Conservation (phyloP, 345 rosid genomes). For the Eucalyptus cloeziana region DNA sequence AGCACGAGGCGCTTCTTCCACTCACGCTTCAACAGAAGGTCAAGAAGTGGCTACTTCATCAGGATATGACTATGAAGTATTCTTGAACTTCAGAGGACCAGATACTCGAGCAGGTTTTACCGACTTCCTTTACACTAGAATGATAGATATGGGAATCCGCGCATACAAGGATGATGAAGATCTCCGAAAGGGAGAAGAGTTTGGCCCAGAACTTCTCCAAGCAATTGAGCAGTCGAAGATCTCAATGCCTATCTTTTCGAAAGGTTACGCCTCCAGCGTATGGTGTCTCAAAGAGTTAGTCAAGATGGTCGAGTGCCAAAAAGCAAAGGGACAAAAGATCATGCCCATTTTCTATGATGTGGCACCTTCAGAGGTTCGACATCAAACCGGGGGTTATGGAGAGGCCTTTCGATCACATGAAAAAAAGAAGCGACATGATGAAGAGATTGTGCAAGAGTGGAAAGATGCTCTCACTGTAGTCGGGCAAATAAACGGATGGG, state of each 20-base stretch:
- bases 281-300: too few relatives aligned
- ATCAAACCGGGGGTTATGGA: fast-evolving
- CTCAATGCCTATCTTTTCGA: too few relatives aligned
- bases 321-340: fast-evolving
- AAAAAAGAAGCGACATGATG: fast-evolving
- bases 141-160: fast-evolving
- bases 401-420: fast-evolving
- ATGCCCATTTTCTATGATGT: too few relatives aligned
- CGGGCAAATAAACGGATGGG: too few relatives aligned
- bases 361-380: too few relatives aligned
- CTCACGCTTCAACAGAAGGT: neutral
- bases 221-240: too few relatives aligned
- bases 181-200: fast-evolving
- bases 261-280: too few relatives aligned
- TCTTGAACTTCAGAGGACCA: too few relatives aligned
- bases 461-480: too few relatives aligned
- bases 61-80: too few relatives aligned
- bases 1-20: neutral
- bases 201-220: too few relatives aligned
- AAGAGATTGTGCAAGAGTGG: fast-evolving
- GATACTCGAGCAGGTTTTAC: too few relatives aligned
- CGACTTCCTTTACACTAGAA: fast-evolving
- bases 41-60: neutral
- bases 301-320: fast-evolving
- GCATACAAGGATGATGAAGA: fast-evolving